A percentile compares a stretch with the other conserved stretches of the same genome.
Conservation (phyloP, 2,329 filamentous ascomycete genomes). For the Colletotrichum lupini region DNA sequence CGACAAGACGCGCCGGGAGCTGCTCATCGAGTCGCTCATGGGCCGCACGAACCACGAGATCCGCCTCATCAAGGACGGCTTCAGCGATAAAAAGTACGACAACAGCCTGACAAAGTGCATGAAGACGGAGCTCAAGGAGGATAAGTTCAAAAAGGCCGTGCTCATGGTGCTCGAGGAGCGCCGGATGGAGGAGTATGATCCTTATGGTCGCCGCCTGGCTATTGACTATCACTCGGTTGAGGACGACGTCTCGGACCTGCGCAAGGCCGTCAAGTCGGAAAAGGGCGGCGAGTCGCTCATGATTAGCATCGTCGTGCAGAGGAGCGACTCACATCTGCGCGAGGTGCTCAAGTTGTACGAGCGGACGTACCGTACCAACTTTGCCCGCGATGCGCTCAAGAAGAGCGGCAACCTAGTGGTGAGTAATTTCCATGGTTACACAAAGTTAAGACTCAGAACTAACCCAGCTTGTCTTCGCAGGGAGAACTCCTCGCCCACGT, state of each 20-base stretch:
- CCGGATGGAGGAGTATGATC: slow-evolving; percentile 84
- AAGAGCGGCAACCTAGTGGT: slow-evolving; percentile 95
- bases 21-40: slow-evolving; percentile 94
- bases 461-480: slow-evolving; percentile 56
- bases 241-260: slow-evolving; percentile 79
- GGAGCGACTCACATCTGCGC: slow-evolving; percentile 84
- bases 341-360: slow-evolving; percentile 86
- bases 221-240: slow-evolving; percentile 71
- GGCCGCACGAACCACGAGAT: slow-evolving; percentile 91
- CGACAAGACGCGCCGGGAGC: slow-evolving; percentile 83
- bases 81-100: slow-evolving; percentile 90
- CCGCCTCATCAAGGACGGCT: slow-evolving; percentile 84
- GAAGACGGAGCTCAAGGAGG: slow-evolving; percentile 90
- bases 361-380: slow-evolving; percentile 78
- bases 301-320: slow-evolving; percentile 83
- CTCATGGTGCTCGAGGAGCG: slow-evolving; percentile 84
- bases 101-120: slow-evolving; percentile 87
- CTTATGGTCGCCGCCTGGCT: slow-evolving; percentile 66
- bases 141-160: slow-evolving; percentile 94
- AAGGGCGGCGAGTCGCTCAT: slow-evolving; percentile 90
- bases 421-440: slow-evolving; percentile 54
- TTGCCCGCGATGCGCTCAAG: slow-evolving; percentile 85
- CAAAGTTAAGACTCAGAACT: not conserved
- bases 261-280: slow-evolving; percentile 74
- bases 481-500: slow-evolving; percentile 95